phyloP scores from a whole-genome alignment of 2,329 filamentous ascomycete species.

The Claviceps pazoutovae region DNA sequence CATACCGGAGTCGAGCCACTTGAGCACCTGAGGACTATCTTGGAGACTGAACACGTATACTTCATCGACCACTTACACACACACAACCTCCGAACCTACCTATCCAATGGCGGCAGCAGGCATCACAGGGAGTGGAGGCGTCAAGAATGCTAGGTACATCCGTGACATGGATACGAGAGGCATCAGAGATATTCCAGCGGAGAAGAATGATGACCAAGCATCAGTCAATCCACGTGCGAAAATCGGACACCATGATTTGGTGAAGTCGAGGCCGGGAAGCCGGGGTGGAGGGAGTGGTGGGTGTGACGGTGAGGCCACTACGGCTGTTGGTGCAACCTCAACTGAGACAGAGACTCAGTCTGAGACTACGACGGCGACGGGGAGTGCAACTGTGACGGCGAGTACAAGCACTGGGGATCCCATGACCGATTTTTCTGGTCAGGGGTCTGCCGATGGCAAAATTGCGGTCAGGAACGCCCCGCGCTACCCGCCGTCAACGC shows the following conservation, averaged over 20 bases:
- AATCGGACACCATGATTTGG: neutral
- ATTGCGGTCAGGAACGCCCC: too few relatives aligned
- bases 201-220: neutral
- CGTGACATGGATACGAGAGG: neutral
- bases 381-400: neutral
- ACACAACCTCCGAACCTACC: neutral
- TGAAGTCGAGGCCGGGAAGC: neutral
- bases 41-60: too few relatives aligned
- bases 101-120: neutral
- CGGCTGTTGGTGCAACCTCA: neutral
- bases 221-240: neutral
- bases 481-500: too few relatives aligned
- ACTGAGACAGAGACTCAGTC: neutral
- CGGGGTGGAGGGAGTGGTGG: neutral
- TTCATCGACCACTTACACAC: too few relatives aligned
- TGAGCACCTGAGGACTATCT: too few relatives aligned
- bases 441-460: too few relatives aligned
- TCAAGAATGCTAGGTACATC: too few relatives aligned
- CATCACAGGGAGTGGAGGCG: too few relatives aligned
- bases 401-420: neutral
- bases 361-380: neutral
- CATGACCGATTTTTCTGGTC: too few relatives aligned
- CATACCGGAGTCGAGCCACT: too few relatives aligned
- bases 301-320: neutral
- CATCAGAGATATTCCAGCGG: neutral